These are phyloP conservation scores for Penicillium sp. DNA, from an alignment of 2,329 filamentous ascomycete species.

Conservation along the genomic window DNA sequence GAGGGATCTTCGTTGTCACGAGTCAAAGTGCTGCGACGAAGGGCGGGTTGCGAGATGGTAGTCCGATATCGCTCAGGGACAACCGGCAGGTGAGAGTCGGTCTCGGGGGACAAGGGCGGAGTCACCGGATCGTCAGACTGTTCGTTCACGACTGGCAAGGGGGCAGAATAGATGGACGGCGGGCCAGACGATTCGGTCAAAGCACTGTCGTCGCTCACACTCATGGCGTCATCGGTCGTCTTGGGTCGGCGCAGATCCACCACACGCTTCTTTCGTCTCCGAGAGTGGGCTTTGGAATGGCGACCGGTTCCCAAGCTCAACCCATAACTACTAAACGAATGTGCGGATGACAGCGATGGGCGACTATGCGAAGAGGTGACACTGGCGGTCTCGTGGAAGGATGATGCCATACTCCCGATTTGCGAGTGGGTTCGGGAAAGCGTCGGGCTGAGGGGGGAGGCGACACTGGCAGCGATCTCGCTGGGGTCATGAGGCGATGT, in stretches of 20 bases:
- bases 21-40: conserved; percentile 25
- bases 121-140: conserved; percentile 57
- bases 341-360: conserved; percentile 33
- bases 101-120: conserved; percentile 52
- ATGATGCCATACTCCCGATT: conserved; percentile 68
- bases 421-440: conserved; percentile 67
- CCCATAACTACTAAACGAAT: conserved; percentile 43
- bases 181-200: conserved; percentile 45
- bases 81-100: conserved; percentile 32
- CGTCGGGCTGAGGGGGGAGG: conserved; percentile 48
- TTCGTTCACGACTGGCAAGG: conserved; percentile 62
- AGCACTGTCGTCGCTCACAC: conserved; percentile 45
- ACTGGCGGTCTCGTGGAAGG: conserved; percentile 67
- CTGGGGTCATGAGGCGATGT: conserved; percentile 73
- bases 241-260: conserved; percentile 49
- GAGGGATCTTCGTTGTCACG: conserved; percentile 28
- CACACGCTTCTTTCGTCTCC: conserved; percentile 51
- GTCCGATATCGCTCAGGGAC: conserved; percentile 38
- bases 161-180: conserved; percentile 54
- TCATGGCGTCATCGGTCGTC: conserved; percentile 43
- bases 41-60: conserved; percentile 30
- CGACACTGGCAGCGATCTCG: conserved; percentile 52
- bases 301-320: conserved; percentile 43
- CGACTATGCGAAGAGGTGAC: conserved; percentile 67
- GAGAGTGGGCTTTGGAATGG: conserved; percentile 47